Base-by-base conservation (phyloP, 2,329 filamentous ascomycete genomes). In the Curvularia sp. region DNA sequence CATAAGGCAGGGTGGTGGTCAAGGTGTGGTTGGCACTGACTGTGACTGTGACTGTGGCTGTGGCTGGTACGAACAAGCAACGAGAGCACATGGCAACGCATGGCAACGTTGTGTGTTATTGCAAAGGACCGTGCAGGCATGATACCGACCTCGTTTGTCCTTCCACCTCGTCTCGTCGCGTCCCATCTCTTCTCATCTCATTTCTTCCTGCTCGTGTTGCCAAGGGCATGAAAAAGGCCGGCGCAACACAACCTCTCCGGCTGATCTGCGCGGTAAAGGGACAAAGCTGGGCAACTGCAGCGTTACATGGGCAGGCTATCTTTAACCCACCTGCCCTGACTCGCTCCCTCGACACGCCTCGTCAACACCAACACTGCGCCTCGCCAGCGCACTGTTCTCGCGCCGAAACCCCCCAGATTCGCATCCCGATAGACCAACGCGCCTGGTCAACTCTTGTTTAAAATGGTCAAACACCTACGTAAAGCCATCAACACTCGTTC, bases 341-440 rank as follows among this genome's bases (percentile, higher is more conserved):
- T 57, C 55, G 49, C 46, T 18, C 30, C 28, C 32, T 43, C 55
- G 42, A 47, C 41, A 27, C 32, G 55, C 43, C 55, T 54, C 43
- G 50, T 57, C 43, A 57, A 36, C 55, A 41, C 23, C 32, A 21
- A 39, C 15, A 45, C 30, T 53, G 36, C 49, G 34, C 43, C 55
- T 43, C 30, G 38, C 19, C 23, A 27, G 28, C 39, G 49, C 54
- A 28, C 7, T 43, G 19, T 53, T n/a, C 18, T 46, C 43, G 32
- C 34, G 32, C 41, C 50, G 15, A 19, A 21, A 25, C n/a, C n/a
- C 32, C 50, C 55, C n/a, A 57, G 53, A 52, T 36, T 41, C 30
- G 34, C 41, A 15, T 41, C 49, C 32, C 55, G 45, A 54, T 45
- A 57, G 47, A 36, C 51, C 38, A 7, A 12, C 32, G 30, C 36